A percentile compares a stretch with the other conserved stretches of the same genome.
Conservation (phyloP, 305 asterid genomes). For the Nicotiana rustica region DNA sequence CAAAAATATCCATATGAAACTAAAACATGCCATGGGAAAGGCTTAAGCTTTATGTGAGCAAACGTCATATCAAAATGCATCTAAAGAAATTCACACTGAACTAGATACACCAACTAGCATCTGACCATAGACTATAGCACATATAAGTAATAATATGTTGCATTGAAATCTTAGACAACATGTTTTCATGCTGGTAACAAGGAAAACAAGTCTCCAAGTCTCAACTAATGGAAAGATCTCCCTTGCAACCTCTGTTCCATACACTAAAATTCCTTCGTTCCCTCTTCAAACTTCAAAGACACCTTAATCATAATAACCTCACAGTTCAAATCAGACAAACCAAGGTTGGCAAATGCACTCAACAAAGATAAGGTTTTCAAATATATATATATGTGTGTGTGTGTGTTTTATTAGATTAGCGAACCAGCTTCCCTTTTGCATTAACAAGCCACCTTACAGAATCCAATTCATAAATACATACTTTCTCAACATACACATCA, state of each 20-base stretch:
- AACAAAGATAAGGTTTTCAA: background rate
- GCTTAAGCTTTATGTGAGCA: background rate
- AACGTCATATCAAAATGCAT: background rate
- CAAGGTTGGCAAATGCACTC: background rate
- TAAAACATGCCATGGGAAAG: background rate
- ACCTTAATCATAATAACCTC: background rate
- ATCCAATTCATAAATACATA: background rate
- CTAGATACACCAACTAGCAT: background rate
- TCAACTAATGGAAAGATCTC: background rate
- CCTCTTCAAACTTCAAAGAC: background rate
- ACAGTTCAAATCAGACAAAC: background rate
- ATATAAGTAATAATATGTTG: background rate
- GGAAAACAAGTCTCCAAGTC: constrained; percentile 20
- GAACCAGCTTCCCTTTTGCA: too few relatives aligned
- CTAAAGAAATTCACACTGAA: background rate
- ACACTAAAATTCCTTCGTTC: background rate
- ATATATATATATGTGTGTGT: too few relatives aligned
- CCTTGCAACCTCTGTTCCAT: background rate
- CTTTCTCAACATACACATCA: background rate
- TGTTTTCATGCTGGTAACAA: background rate
- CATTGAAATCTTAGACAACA: background rate
- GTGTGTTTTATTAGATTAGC: too few relatives aligned
- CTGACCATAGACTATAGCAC: background rate
- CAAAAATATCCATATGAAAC: background rate
- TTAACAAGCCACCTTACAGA: too few relatives aligned